A percentile compares a stretch with the other conserved stretches of the same genome.
phyloP scores from a whole-genome alignment of 345 rosid genomes.

The Eucalyptus paniculata region DNA sequence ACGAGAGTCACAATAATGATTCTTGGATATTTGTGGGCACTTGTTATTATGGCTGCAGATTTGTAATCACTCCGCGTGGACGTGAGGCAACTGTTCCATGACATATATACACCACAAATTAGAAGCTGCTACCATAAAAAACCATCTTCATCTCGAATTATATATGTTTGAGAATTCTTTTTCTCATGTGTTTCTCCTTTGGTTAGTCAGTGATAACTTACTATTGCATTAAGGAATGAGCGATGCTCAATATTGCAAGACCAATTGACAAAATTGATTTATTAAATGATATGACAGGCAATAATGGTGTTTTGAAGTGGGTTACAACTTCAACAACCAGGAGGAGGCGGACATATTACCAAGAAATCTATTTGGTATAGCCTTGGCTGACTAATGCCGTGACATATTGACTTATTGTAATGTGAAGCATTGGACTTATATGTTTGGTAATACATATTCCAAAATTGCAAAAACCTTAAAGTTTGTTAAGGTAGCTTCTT shows the following conservation, averaged over 20 bases:
- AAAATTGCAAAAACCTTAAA: accelerated
- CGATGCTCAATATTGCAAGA: accelerated
- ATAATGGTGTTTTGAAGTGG: background rate
- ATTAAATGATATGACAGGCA: accelerated
- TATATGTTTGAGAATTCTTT: accelerated
- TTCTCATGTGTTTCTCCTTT: background rate
- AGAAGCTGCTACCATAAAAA: background rate
- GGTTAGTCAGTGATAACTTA: accelerated
- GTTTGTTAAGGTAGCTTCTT: accelerated
- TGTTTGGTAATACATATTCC: background rate
- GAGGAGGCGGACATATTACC: accelerated
- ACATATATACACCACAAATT: background rate
- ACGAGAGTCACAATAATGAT: background rate
- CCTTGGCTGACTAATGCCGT: accelerated
- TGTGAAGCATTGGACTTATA: accelerated
- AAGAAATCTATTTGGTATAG: accelerated
- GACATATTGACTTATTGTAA: accelerated
- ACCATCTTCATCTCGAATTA: background rate
- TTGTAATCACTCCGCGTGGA: background rate
- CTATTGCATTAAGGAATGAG: background rate
- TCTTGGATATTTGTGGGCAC: background rate
- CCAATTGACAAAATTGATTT: background rate
- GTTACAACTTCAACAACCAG: background rate
- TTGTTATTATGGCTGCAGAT: background rate
- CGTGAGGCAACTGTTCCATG: background rate